These are phyloP conservation scores for Clitopilus hobsonii DNA, from an alignment of 768 basidiomycete species.

Conservation along the genomic window DNA sequence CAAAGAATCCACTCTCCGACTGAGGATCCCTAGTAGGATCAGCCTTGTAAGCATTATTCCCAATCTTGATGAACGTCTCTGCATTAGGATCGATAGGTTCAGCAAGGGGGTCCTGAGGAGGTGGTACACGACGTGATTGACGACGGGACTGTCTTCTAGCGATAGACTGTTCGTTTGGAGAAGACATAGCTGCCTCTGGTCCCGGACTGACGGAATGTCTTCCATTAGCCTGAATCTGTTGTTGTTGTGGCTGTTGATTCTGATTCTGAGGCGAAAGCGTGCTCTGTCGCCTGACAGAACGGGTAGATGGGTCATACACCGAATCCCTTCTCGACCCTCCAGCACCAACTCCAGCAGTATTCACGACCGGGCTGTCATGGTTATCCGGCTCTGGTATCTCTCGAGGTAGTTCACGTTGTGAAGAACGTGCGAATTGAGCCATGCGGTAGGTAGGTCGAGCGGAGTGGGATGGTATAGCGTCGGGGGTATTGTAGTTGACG, in stretches of 20 bases:
- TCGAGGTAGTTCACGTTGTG: conserved; percentile 33
- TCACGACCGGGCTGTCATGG: conserved; percentile 38
- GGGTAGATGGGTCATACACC: conserved; percentile 20
- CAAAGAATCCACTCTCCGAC: conserved; percentile 25
- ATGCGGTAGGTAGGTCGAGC: conserved; percentile 51
- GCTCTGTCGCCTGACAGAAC: conserved; percentile 26
- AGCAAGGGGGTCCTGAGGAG: conserved; percentile 41
- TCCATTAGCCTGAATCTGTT: conserved; percentile 23
- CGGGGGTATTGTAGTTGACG: conserved; percentile 72
- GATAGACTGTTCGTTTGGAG: conserved; percentile 13
- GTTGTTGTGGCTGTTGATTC: conserved; percentile 18
- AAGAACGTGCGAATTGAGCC: conserved; percentile 47
- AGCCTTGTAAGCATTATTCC: conserved; percentile 60
- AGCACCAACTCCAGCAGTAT: conserved; percentile 71
- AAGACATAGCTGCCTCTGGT: conserved; percentile 17
- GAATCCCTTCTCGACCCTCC: conserved; percentile 41
- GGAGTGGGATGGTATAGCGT: conserved; percentile 57
- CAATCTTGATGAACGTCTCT: conserved; percentile 68
- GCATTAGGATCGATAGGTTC: conserved; percentile 63
- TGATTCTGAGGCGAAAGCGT: conserved; percentile 8
- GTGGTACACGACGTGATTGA: conserved; percentile 15
- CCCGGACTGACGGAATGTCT: conserved; percentile 13
- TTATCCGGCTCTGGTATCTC: conserved; percentile 15
- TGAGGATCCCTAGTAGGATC: conserved; percentile 68
- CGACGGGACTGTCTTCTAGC: conserved; percentile 12